Evolutionary conservation across 2,329 filamentous ascomycete species (phyloP).

Genomic region (Colletotrichum scovillei): DNA sequence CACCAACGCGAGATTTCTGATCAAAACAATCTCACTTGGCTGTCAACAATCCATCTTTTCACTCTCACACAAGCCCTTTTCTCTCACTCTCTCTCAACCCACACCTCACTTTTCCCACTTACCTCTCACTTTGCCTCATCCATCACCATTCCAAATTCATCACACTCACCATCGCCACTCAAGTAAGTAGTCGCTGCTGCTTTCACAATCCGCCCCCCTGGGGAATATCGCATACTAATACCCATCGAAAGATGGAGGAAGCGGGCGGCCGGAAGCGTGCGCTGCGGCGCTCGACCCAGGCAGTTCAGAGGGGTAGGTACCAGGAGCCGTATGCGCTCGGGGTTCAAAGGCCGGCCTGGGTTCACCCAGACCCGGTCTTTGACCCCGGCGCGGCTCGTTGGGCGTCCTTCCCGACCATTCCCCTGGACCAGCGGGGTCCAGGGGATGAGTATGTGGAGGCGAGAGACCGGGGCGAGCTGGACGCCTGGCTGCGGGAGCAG

Average conservation of each 20-base stretch:
- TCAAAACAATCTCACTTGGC: not conserved
- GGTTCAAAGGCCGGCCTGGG: constrained; percentile 8
- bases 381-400: constrained; percentile 39
- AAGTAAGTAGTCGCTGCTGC: not conserved
- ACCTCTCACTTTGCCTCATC: not conserved
- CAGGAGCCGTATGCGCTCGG: constrained; percentile 33
- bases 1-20: not conserved
- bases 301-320: constrained; percentile 39
- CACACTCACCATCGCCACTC: not conserved
- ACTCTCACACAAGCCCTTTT: not conserved
- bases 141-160: not conserved
- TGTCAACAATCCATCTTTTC: not conserved
- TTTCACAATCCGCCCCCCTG: not conserved
- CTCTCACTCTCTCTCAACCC: not conserved
- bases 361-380: constrained; percentile 39
- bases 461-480: not conserved
- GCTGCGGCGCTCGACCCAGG: constrained; percentile 17
- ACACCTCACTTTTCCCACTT: not conserved
- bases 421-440: constrained; percentile 38
- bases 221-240: not conserved
- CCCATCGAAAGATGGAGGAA: constrained; percentile 2
- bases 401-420: constrained; percentile 40
- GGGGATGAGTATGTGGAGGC: constrained; percentile 19
- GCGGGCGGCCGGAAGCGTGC: not conserved
- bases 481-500: not conserved